Base-by-base conservation (phyloP, 306 rosid genomes). In the Acacia melanoxylon region DNA sequence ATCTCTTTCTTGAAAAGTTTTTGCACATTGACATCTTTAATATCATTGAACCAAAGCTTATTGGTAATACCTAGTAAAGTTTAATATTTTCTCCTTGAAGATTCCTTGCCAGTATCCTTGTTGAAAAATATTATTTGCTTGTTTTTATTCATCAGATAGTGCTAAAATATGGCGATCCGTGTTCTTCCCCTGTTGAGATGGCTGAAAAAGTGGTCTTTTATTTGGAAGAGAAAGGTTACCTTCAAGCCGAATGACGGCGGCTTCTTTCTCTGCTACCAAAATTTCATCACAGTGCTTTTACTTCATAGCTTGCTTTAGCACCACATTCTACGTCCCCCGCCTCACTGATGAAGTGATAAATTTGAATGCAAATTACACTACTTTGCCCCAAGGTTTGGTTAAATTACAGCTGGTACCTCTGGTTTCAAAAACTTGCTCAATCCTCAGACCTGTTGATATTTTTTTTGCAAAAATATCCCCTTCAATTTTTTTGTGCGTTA, bases 131-230 rank as follows among this genome's bases (percentile, higher is more conserved):
- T 10, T 13, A 4, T 68, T 51, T 67, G 1, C 13, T 17, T 52
- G n/a, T 68, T 10, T 49, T 24, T 54, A 15, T 31, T 74, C 59
- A 75, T 51, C 89, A 92, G 94, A 90, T 92, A 72, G 86, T 84
- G 69, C 52, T 92, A 76, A 69, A 77, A 72, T 87, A 86, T 59
- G 84, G 87, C 77, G 88, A 83, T 62, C 86, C 74, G 63, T 77
- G 87, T 80, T 82, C 82, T n/a, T 87, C 93, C 78, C 91, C 97
- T 15, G 62, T 74, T 67, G 94, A 82, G 81, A 90, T 92, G 97
- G 93, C 93, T 7, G 94, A 82, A 82, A 85, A 82, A 80, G 91
- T 92, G 80, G 68, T 84, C 33, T 86, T 78, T 20, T 92, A 75
- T 87, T 78, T 92, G 86, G 93, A 83, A 74, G 81, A 80, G 79